Evolutionary conservation across 805 yeast genomes (phyloP).

Genomic region (Cyberlindnera amylophila): DNA sequence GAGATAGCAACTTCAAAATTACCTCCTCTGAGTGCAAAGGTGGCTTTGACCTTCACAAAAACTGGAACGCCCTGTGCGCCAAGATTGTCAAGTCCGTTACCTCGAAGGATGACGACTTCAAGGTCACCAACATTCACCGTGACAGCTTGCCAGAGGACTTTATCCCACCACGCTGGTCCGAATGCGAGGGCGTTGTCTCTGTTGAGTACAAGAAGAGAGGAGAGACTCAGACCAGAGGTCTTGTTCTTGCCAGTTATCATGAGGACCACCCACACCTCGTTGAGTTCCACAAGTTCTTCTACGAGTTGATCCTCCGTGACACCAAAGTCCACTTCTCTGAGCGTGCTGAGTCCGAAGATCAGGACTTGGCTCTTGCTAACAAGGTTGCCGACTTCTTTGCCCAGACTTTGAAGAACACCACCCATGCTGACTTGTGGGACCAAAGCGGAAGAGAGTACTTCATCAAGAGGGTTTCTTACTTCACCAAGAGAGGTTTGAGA

Average conservation of each 20-base stretch:
- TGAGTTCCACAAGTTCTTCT: constrained; percentile 35
- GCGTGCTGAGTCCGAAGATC: constrained; percentile 11
- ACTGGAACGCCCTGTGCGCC: constrained; percentile 26
- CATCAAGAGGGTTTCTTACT: constrained; percentile 39
- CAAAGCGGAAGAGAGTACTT: constrained; percentile 42
- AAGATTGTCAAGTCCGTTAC: constrained; percentile 1
- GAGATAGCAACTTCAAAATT: constrained; percentile 21
- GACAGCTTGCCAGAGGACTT: constrained; percentile 4
- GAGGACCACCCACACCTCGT: constrained; percentile 20
- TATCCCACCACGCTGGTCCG: constrained; percentile 15
- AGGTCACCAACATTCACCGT: constrained; percentile 3
- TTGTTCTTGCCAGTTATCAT: constrained; percentile 32
- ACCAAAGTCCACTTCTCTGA: constrained; percentile 27
- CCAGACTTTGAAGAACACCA: constrained; percentile 43
- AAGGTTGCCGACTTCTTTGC: constrained; percentile 42
- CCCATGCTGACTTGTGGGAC: constrained; percentile 46
- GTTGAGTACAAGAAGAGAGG: constrained; percentile 33
- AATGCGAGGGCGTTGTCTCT: constrained; percentile 27
- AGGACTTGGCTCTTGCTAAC: constrained; percentile 25
- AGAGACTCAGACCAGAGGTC: constrained; percentile 34
- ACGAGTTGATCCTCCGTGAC: constrained; percentile 33
- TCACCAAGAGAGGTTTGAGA: constrained; percentile 43
- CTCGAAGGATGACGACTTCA: neutral
- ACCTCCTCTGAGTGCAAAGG: constrained; percentile 32
- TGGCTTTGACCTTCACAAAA: constrained; percentile 25